A percentile compares a stretch with the other conserved stretches of the same genome.
Evolutionary conservation across 139 green algal species (phyloP).

Genomic region (Volvox reticuliferus): DNA sequence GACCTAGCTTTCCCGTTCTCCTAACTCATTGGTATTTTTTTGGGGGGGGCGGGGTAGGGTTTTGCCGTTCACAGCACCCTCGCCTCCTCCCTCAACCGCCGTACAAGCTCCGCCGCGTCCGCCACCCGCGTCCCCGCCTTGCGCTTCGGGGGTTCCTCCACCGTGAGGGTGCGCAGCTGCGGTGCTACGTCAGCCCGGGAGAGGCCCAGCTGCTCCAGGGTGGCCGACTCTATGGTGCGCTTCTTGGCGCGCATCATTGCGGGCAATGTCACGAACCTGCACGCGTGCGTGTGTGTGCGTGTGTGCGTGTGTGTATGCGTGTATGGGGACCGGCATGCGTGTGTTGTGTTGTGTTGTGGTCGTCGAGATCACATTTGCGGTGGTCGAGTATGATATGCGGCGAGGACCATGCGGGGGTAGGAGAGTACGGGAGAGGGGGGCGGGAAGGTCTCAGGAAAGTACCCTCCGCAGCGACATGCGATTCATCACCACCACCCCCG

Average conservation of each 20-base stretch:
- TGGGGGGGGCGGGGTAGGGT: too few species aligned
- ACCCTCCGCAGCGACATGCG: too few species aligned
- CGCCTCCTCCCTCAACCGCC: constrained; percentile 83
- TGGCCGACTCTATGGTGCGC: constrained; percentile 79
- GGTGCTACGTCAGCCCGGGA: constrained; percentile 37
- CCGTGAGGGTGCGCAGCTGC: constrained; percentile 50
- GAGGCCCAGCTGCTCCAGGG: constrained; percentile 68
- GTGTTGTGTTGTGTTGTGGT: too few species aligned
- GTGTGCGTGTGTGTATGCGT: neutral
- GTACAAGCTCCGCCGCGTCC: constrained; percentile 83
- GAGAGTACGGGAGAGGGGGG: too few species aligned
- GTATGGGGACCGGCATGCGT: neutral
- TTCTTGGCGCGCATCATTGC: constrained; percentile 97
- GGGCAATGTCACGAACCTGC: constrained; percentile 91
- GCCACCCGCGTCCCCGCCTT: constrained; percentile 71
- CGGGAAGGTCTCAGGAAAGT: too few species aligned
- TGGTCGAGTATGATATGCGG: too few species aligned
- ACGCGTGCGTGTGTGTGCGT: too few species aligned
- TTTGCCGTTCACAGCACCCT: constrained; percentile 69
- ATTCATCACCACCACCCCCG: too few species aligned
- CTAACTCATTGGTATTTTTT: too few species aligned
- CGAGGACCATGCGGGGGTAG: too few species aligned
- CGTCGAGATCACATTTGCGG: too few species aligned
- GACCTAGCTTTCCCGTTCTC: too few species aligned
- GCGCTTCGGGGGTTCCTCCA: constrained; percentile 78